phyloP scores from a whole-genome alignment of 371 early-diverging fungal genomes.

The Globomyces sp. region DNA sequence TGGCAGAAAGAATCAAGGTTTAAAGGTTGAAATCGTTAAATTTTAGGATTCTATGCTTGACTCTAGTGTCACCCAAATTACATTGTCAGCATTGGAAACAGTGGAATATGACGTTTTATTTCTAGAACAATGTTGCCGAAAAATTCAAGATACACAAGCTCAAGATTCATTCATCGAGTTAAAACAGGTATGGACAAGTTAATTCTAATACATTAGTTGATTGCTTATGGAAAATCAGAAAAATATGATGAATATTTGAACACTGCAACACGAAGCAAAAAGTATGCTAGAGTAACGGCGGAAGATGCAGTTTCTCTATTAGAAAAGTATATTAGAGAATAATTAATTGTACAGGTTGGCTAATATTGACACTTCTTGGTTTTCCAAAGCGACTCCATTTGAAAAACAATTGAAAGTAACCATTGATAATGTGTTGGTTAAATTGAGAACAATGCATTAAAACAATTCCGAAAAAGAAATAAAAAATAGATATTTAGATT shows the following conservation, averaged over 20 bases:
- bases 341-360: neutral
- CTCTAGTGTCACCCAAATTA: constrained; percentile 64
- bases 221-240: constrained; percentile 63
- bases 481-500: no score
- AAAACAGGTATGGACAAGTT: constrained; percentile 59
- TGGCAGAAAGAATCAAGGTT: constrained; percentile 60
- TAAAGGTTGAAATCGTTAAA: constrained; percentile 35
- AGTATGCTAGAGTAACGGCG: constrained; percentile 63
- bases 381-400: constrained; percentile 33
- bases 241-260: constrained; percentile 73
- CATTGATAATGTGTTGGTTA: constrained; percentile 33
- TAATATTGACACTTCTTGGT: constrained; percentile 32
- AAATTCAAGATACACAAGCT: constrained; percentile 60
- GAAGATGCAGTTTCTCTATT: constrained; percentile 66
- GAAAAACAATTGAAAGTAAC: constrained; percentile 39
- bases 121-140: constrained; percentile 68
- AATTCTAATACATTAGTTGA: constrained; percentile 41
- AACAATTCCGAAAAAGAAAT: neutral
- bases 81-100: constrained; percentile 59
- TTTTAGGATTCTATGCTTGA: constrained; percentile 58
- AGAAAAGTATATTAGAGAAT: constrained; percentile 66
- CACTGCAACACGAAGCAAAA: constrained; percentile 55
- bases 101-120: constrained; percentile 73
- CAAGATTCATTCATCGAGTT: constrained; percentile 71
- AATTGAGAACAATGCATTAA: neutral